phyloP scores from a whole-genome alignment of 2,329 filamentous ascomycete genomes.

The Neoarthrinium moseri region DNA sequence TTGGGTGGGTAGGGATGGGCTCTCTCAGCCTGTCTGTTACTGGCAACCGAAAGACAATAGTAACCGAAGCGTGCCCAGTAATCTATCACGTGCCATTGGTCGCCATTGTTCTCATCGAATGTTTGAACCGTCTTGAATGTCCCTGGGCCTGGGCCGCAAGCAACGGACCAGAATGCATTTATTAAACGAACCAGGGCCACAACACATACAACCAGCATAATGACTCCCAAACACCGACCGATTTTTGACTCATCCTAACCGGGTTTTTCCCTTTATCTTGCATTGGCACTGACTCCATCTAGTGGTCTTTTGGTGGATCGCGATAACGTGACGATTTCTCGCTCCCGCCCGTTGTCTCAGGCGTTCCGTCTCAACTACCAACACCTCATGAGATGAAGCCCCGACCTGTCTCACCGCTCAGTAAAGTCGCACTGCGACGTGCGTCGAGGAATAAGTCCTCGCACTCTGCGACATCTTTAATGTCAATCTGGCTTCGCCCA shows the following conservation, averaged over 20 bases:
- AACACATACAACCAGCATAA: constrained; percentile 12
- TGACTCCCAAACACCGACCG: constrained; percentile 22
- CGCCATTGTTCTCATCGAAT: constrained; percentile 13
- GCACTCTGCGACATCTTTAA: constrained; percentile 76
- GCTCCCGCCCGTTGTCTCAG: constrained; percentile 17
- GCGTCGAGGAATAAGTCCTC: constrained; percentile 84
- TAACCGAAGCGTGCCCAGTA: constrained; percentile 28
- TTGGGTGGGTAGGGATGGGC: neutral
- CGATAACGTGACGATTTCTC: constrained; percentile 17
- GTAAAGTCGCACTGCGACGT: constrained; percentile 70
- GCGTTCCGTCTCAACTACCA: constrained; percentile 13
- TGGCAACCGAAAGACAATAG: constrained; percentile 33
- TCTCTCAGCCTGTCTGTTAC: constrained; percentile 1
- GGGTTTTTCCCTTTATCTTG: constrained; percentile 9
- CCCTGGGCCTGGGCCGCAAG: constrained; percentile 14
- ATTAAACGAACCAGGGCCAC: constrained; percentile 11
- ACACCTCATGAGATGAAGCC: constrained; percentile 60
- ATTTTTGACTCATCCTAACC: constrained; percentile 6
- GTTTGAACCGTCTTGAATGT: constrained; percentile 19
- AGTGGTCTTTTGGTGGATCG: constrained; percentile 22
- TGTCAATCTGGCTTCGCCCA: constrained; percentile 72
- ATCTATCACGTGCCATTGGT: constrained; percentile 15
- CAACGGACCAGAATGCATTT: constrained; percentile 17
- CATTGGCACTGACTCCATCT: constrained; percentile 7
- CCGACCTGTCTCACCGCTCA: constrained; percentile 60